Conservation (phyloP, 2,329 filamentous ascomycete genomes). For the Fusarium sp. region DNA sequence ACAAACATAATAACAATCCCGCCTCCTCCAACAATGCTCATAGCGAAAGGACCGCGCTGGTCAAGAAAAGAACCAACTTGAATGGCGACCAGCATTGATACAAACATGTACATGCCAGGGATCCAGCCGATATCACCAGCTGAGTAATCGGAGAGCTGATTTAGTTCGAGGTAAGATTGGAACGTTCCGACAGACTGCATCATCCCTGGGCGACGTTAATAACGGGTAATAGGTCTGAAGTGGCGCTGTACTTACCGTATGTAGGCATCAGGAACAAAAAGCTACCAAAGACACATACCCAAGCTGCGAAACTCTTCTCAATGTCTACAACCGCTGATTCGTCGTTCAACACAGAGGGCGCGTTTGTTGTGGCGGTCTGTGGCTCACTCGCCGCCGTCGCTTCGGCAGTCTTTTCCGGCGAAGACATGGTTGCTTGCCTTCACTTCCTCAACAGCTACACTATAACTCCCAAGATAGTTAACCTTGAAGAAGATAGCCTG, state of each 20-base stretch:
- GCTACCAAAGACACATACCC: slow-evolving; percentile 5
- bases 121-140: slow-evolving; percentile 12
- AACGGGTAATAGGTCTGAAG: no score
- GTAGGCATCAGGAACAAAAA: slow-evolving; percentile 12
- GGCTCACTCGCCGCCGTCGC: background rate
- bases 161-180: slow-evolving; percentile 12
- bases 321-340: background rate
- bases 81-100: background rate
- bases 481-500: fast-evolving
- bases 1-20: background rate
- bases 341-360: background rate
- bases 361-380: background rate
- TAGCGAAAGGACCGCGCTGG: background rate
- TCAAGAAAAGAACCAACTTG: slow-evolving; percentile 9
- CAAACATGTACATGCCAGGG: slow-evolving; percentile 5
- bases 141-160: slow-evolving; percentile 9
- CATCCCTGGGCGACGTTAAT: background rate
- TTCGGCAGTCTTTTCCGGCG: background rate
- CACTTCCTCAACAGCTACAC: no score
- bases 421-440: background rate
- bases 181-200: slow-evolving; percentile 16
- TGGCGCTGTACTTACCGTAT: background rate
- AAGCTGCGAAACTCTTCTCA: slow-evolving; percentile 1
- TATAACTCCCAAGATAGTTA: fast-evolving
- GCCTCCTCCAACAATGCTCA: background rate